Evolutionary conservation across 352 stramenopile species (phyloP).

Genomic region (Thalassiosira allenii): DNA sequence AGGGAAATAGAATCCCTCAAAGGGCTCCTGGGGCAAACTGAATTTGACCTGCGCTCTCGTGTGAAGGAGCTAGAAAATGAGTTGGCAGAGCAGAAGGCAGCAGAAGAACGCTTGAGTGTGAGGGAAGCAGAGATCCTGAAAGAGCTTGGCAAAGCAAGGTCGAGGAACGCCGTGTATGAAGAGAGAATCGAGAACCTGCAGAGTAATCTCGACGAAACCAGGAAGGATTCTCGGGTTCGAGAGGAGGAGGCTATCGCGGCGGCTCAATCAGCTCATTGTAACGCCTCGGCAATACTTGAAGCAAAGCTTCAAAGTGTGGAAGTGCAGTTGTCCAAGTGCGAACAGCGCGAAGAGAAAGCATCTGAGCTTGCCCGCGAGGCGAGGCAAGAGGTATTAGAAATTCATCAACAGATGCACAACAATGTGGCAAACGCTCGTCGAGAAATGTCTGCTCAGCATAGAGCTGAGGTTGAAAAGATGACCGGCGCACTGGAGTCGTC

Average conservation of each 20-base stretch:
- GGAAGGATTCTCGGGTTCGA: slow-evolving; percentile 19
- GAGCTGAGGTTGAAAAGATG: slow-evolving; percentile 36
- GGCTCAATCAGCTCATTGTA: slow-evolving; percentile 2
- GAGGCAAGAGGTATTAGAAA: slow-evolving; percentile 22
- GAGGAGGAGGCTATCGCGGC: slow-evolving; percentile 30
- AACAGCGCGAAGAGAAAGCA: slow-evolving; percentile 48
- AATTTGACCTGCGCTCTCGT: slow-evolving; percentile 13
- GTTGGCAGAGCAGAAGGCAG: slow-evolving; percentile 12
- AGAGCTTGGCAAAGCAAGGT: slow-evolving; percentile 28
- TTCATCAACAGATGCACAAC: slow-evolving; percentile 31
- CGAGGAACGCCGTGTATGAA: slow-evolving; percentile 14
- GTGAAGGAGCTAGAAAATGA: slow-evolving; percentile 28
- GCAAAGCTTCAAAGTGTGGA: slow-evolving; percentile 34
- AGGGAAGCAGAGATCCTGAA: slow-evolving; percentile 15
- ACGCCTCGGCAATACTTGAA: slow-evolving; percentile 25
- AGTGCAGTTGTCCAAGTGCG: slow-evolving; percentile 25
- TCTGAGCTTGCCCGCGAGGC: slow-evolving; percentile 17
- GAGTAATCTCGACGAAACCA: slow-evolving; percentile 20
- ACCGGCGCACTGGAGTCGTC: slow-evolving; percentile 25
- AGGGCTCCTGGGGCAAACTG: background rate
- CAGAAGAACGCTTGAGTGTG: slow-evolving; percentile 22
- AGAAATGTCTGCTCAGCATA: slow-evolving; percentile 24
- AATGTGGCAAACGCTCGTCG: slow-evolving; percentile 23
- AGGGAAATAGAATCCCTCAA: slow-evolving; percentile 1
- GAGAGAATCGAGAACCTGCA: slow-evolving; percentile 21